Percentiles rank a stretch among this genome's conserved stretches.
These are phyloP conservation scores for Tetrahymena elliotti DNA, from an alignment of 73 alveolate species.

Conservation along the genomic window DNA sequence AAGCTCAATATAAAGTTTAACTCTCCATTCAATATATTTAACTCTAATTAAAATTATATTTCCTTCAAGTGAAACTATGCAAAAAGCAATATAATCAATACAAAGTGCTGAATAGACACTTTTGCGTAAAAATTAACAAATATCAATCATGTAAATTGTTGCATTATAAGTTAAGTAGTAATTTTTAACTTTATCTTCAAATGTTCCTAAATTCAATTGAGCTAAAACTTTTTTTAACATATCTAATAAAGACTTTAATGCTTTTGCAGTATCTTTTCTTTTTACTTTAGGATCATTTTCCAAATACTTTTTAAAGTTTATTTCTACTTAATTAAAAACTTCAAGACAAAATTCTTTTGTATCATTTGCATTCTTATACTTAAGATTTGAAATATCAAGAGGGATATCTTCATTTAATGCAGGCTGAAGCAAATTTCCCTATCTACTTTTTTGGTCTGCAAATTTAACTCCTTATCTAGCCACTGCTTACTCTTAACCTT, in stretches of 20 bases:
- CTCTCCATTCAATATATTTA: constrained; percentile 87
- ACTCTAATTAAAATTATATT: constrained; percentile 80
- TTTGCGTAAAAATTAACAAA: constrained; percentile 26
- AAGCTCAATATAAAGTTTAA: constrained; percentile 80
- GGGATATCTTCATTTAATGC: neutral
- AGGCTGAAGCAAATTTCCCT: neutral
- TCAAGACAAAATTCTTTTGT: neutral
- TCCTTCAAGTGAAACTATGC: constrained; percentile 77
- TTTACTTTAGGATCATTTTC: constrained; percentile 20
- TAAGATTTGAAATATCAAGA: neutral
- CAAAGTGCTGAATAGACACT: neutral
- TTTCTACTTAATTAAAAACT: constrained; percentile 13
- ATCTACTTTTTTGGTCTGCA: neutral
- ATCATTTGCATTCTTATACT: neutral
- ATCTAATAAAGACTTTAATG: constrained; percentile 16
- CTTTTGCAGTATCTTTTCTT: constrained; percentile 30
- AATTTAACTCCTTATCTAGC: neutral
- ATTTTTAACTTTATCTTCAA: constrained; percentile 24
- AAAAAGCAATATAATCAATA: constrained; percentile 73
- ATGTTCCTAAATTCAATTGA: constrained; percentile 25
- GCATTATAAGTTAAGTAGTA: constrained; percentile 22
- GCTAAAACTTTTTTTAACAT: constrained; percentile 7
- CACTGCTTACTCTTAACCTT: neutral
- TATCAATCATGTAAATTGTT: constrained; percentile 16
- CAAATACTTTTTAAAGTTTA: constrained; percentile 3